These are phyloP conservation scores for Passiflora organensis DNA, from an alignment of 345 rosid species.

Conservation along the genomic window DNA sequence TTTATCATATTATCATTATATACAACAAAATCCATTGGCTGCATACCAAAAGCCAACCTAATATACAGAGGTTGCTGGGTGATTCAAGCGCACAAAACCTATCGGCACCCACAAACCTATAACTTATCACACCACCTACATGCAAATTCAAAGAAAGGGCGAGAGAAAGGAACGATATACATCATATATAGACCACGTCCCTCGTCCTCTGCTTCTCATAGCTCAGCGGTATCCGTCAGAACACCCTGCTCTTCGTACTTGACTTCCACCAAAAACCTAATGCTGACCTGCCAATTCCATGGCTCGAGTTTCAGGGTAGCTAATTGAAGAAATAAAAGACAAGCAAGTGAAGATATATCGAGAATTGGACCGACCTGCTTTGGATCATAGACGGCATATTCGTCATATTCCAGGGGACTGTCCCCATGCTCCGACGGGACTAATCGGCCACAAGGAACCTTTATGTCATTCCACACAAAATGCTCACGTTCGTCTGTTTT, in stretches of 20 bases:
- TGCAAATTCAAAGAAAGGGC: too few relatives aligned
- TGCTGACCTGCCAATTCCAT: conserved; percentile 40
- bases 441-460: conserved; percentile 66
- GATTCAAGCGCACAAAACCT: too few relatives aligned
- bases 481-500: conserved; percentile 67
- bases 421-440: conserved; percentile 54
- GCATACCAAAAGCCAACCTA: too few relatives aligned
- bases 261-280: conserved; percentile 64
- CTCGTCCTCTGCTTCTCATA: neutral
- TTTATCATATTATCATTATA: too few relatives aligned
- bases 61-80: too few relatives aligned
- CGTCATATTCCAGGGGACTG: conserved; percentile 72
- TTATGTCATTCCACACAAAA: conserved; percentile 50
- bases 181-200: too few relatives aligned
- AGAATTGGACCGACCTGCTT: conserved; percentile 39
- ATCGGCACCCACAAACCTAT: too few relatives aligned
- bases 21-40: too few relatives aligned
- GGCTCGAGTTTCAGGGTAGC: neutral
- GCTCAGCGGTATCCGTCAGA: conserved; percentile 6
- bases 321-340: neutral
- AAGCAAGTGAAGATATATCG: neutral
- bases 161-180: too few relatives aligned
- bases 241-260: conserved; percentile 58
- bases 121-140: too few relatives aligned
- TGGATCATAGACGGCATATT: conserved; percentile 71